A percentile compares a stretch with the other conserved stretches of the same genome.
Conservation (phyloP, 2,329 filamentous ascomycete species). For the Lasiodiplodia sp. region DNA sequence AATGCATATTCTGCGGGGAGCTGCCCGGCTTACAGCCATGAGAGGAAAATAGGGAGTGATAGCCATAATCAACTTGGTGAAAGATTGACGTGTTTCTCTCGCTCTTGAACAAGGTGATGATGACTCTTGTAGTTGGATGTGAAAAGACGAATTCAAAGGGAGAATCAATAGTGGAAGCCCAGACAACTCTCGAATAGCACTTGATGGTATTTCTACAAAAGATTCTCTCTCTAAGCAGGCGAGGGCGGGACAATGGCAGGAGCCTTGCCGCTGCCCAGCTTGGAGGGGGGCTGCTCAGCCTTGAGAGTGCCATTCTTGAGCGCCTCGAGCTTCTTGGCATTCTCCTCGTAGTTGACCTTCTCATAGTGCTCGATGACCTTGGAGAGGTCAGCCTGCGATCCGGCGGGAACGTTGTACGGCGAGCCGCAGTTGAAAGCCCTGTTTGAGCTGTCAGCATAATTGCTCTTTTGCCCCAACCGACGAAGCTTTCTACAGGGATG, state of each 20-base stretch:
- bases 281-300: constrained; percentile 34
- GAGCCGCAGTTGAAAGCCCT: constrained; percentile 70
- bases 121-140: background rate
- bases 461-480: background rate
- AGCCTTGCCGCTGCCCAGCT: background rate
- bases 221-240: background rate
- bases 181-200: constrained; percentile 17
- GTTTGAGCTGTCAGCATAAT: constrained; percentile 30
- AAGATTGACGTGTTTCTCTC: background rate
- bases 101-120: background rate
- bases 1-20: background rate
- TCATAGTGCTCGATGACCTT: constrained; percentile 69
- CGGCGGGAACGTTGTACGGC: constrained; percentile 70
- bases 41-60: background rate
- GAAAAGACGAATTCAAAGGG: background rate
- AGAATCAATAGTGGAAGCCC: background rate
- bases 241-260: constrained; percentile 5
- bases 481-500: background rate
- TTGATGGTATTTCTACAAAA: constrained; percentile 12
- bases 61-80: background rate
- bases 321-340: constrained; percentile 62
- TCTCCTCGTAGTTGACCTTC: constrained; percentile 62
- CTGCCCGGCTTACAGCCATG: background rate
- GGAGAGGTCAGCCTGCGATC: constrained; percentile 66
- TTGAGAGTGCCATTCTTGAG: constrained; percentile 46